Evolutionary conservation across 805 yeast genomes (phyloP), one percentile per base, ranked within the genome.

Genomic region (Lachancea waltii): DNA sequence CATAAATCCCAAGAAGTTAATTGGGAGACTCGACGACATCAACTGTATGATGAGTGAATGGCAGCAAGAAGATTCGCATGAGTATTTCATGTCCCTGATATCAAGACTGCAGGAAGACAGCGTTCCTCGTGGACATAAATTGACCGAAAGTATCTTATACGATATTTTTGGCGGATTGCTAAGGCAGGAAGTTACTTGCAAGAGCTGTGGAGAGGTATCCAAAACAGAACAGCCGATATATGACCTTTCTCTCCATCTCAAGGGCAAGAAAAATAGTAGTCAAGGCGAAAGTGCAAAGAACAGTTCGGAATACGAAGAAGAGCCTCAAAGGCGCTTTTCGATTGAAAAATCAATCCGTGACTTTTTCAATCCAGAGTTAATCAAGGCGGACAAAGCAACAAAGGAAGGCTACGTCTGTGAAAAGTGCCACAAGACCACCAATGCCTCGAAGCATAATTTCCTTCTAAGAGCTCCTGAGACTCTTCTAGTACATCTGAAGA

Each of bases 61-160:
- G 95, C 89, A 86, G 62, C 98, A 92, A 60, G 97, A 92, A 62
- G 98, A 92, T 62, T 83, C 95, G 0, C 98, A 92, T 62, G 98
- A 92, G 63, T 92, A 89, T 64, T 85, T 82, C 59, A 89, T 89
- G 97, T 85, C 95, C 9, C 67, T 89, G 44, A 72, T 89, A 71
- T 77, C 90, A 6, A 66, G 96, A 36, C 64, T 89, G 36, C 97
- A 89, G 62, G 97, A 89, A 56, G 97, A 89, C 56, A 73, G 85
- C 9, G 86, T 92, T 1, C 97, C 97, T 25, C 81, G 75, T 54
- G 96, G 95, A n/a, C 72, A 67, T 33, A 89, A 89, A 56, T 67
- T 89, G 53, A 83, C 82, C 47, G 72, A 80, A 47, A 81, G 94
- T 40, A 79, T 90, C 24, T 68, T 92, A 13, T 87, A 90, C 61